phyloP scores from a whole-genome alignment of 768 basidiomycete genomes.

The Mycena crocata region DNA sequence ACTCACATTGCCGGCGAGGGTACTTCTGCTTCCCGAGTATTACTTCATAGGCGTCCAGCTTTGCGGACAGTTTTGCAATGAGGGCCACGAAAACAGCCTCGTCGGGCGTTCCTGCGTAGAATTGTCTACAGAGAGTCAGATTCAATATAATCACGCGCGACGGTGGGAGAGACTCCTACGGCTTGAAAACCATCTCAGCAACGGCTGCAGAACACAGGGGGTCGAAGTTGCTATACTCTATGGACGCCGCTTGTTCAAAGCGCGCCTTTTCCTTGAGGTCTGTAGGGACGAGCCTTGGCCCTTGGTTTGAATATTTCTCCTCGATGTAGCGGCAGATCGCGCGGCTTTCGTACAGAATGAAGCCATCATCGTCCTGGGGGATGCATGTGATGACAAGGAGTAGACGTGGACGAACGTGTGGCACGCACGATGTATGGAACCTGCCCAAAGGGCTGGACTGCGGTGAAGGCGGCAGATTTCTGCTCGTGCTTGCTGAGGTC shows the following conservation, averaged over 20 bases:
- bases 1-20: conserved; percentile 65
- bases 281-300: conserved; percentile 53
- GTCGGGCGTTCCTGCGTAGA: conserved; percentile 40
- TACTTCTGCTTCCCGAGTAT: conserved; percentile 66
- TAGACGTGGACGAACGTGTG: background rate
- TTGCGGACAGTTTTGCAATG: conserved; percentile 45
- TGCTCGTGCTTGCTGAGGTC: conserved; percentile 46
- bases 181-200: conserved; percentile 22
- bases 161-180: conserved; percentile 6
- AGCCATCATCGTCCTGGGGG: conserved; percentile 55
- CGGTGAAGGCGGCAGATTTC: conserved; percentile 48
- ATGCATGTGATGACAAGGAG: background rate
- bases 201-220: background rate
- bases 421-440: conserved; percentile 23
- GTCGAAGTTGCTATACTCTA: conserved; percentile 21
- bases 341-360: conserved; percentile 60
- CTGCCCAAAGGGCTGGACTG: conserved; percentile 66
- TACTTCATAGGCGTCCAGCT: conserved; percentile 63
- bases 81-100: conserved; percentile 41
- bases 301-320: conserved; percentile 53
- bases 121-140: no score
- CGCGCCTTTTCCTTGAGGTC: conserved; percentile 37
- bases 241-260: conserved; percentile 36
- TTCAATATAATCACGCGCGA: background rate
- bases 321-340: conserved; percentile 60